These are phyloP conservation scores for Rhizopus sp. DNA, from an alignment of 371 early-diverging fungal species.

Conservation along the genomic window DNA sequence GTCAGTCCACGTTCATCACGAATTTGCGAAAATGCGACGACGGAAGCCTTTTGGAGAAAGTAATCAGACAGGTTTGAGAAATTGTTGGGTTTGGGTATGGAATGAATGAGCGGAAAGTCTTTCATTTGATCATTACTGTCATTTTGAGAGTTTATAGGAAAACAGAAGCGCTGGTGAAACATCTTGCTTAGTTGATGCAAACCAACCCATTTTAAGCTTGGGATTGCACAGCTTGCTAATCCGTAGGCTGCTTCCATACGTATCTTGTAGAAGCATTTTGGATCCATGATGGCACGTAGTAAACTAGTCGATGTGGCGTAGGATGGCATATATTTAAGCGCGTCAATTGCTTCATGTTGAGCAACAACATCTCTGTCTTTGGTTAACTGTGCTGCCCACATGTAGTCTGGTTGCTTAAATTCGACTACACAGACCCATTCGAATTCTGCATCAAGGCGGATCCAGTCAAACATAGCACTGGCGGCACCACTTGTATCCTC, in stretches of 20 bases:
- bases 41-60: constrained; percentile 84
- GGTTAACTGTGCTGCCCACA: constrained; percentile 95
- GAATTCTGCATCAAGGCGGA: constrained; percentile 94
- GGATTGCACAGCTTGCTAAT: constrained; percentile 72
- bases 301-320: constrained; percentile 73
- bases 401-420: constrained; percentile 94
- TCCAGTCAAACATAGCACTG: constrained; percentile 92
- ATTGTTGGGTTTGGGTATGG: constrained; percentile 84
- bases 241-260: constrained; percentile 92
- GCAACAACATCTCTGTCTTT: constrained; percentile 96
- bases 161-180: constrained; percentile 78
- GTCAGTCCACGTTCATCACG: constrained; percentile 68
- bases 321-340: constrained; percentile 67
- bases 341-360: constrained; percentile 89
- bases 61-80: constrained; percentile 86
- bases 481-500: constrained; percentile 71
- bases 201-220: constrained; percentile 68
- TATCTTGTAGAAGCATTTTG: constrained; percentile 87
- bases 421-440: constrained; percentile 90
- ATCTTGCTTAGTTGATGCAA: constrained; percentile 74
- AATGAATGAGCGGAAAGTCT: constrained; percentile 50
- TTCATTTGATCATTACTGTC: constrained; percentile 7
- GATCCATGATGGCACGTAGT: constrained; percentile 79
- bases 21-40: constrained; percentile 72
- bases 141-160: constrained; percentile 28